phyloP scores from a whole-genome alignment of 306 rosid species.

The Medicago truncatula region MtrunA17r5.0-ANR NC_053044.1:41360001-41360500 shows the following conservation, averaged over 20 bases:
- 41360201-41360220: constrained; percentile 39
- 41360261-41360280: constrained; percentile 31
- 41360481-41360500: constrained; percentile 27
- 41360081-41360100: constrained; percentile 69
- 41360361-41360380: constrained; percentile 7
- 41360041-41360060: neutral
- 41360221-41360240: constrained; percentile 31
- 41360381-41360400: neutral
- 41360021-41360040: neutral
- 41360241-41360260: constrained; percentile 7
- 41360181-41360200: constrained; percentile 72
- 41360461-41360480: neutral
- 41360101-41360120: constrained; percentile 81
- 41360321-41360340: neutral
- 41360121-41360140: constrained; percentile 76
- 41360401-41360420: neutral
- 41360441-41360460: constrained; percentile 6
- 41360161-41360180: constrained; percentile 83
- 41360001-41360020: constrained; percentile 1
- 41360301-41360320: neutral
- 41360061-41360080: constrained; percentile 9
- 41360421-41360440: constrained; percentile 4
- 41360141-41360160: constrained; percentile 84
- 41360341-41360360: constrained; percentile 14
- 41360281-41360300: neutral